Conservation (phyloP, 2,329 filamentous ascomycete genomes). For the Arthrobotrys entomopaga region DNA sequence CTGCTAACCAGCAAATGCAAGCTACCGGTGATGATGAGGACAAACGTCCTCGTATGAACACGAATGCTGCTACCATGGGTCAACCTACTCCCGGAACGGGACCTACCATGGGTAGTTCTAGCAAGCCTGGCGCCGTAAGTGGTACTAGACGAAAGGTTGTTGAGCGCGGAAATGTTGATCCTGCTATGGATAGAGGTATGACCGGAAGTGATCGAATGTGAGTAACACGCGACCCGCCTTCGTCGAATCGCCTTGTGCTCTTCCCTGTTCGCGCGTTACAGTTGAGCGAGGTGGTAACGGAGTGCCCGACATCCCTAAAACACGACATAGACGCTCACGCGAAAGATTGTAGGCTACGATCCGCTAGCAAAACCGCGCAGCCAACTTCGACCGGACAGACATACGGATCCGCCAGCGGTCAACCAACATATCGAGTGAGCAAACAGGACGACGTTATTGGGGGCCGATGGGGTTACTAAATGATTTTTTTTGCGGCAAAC, state of each 20-base stretch:
- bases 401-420: constrained; percentile 53
- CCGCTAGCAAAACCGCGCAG: constrained; percentile 59
- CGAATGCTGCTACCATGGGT: constrained; percentile 57
- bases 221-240: constrained; percentile 54
- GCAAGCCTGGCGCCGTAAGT: constrained; percentile 57
- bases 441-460: constrained; percentile 57
- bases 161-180: constrained; percentile 58
- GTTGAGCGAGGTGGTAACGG: constrained; percentile 48
- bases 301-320: constrained; percentile 42
- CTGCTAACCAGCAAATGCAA: constrained; percentile 57
- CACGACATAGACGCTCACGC: constrained; percentile 49
- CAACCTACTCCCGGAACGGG: constrained; percentile 56
- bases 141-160: constrained; percentile 59
- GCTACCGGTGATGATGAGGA: constrained; percentile 57
- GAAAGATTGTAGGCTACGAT: constrained; percentile 59
- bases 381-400: constrained; percentile 51
- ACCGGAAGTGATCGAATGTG: constrained; percentile 59
- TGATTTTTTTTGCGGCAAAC: constrained; percentile 25
- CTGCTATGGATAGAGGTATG: constrained; percentile 59
- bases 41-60: constrained; percentile 56
- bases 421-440: constrained; percentile 58
- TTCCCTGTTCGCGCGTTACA: constrained; percentile 43
- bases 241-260: constrained; percentile 36
- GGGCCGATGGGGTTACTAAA: constrained; percentile 58
- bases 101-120: constrained; percentile 56